Conservation (phyloP, 2,329 filamentous ascomycete genomes). For the Sphaerulina musiva region DNA sequence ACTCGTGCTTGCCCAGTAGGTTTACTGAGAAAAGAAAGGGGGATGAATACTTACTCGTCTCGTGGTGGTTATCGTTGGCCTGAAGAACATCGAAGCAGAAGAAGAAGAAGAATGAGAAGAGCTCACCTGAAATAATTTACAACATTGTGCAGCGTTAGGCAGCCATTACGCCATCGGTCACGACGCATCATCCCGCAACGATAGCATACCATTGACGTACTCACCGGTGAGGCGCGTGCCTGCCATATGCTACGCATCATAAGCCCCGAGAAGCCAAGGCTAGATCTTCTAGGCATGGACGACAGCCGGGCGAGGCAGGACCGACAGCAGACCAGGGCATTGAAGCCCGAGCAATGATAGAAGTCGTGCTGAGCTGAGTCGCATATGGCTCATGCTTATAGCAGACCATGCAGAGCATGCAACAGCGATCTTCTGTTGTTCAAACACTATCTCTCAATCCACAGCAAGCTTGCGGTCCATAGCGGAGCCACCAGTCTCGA, state of each 20-base stretch:
- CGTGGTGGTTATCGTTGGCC: background rate
- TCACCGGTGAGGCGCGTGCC: background rate
- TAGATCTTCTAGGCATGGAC: too few species aligned
- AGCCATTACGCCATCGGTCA: background rate
- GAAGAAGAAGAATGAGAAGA: background rate
- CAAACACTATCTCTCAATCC: too few species aligned
- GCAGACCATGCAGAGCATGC: too few species aligned
- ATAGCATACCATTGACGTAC: background rate
- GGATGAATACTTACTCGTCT: background rate
- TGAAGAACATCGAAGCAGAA: too few species aligned
- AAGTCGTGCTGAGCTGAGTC: too few species aligned
- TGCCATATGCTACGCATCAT: background rate
- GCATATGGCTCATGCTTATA: too few species aligned
- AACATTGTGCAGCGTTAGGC: background rate
- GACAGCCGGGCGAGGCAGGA: too few species aligned
- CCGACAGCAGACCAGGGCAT: too few species aligned
- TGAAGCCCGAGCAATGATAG: too few species aligned
- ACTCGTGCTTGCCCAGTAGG: conserved; percentile 1
- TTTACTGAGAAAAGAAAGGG: background rate
- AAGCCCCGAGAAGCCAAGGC: background rate
- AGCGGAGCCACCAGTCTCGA: too few species aligned
- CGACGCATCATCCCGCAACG: background rate
- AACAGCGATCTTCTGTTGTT: too few species aligned
- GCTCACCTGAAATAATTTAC: background rate
- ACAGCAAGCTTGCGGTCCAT: too few species aligned